Evolutionary conservation across 306 rosid genomes (phyloP), one percentile per base, ranked within the genome.

Genomic region (Oxytropis ochrocephala): DNA sequence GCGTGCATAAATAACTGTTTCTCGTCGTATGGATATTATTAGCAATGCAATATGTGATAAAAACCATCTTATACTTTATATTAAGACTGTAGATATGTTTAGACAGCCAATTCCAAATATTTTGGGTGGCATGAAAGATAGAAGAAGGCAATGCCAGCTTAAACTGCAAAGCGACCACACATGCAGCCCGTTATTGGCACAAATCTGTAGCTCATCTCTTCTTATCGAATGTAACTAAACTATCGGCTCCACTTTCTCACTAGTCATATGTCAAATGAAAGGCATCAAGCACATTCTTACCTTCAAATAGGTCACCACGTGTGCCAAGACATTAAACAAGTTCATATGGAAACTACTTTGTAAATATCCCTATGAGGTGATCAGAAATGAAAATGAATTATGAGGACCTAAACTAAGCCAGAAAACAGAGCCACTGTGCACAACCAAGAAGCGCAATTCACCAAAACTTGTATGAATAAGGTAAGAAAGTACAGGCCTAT

Each of bases 121-220:
- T 38, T 63, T 39, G 41, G 64, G 62, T 39, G 48, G 46, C 12
- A 38, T 14, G 12, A 49, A 48, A 47, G 48, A 57, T 13, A 13
- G 6, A 47, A 13, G 6, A 47, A 46, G 41, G 27, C 33, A 67
- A 52, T 27, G 32, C 38, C 55, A 47, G 69, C 50, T 19, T 18
- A 61, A 71, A 58, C 47, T 65, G 53, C 62, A 58, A 59, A 76
- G 42, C 75, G 27, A 54, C 5, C 18, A 32, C 13, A 35, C 65
- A 55, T 56, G 49, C 52, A 68, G 69, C 74, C 42, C 14, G 55
- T 36, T 53, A n/a, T n/a, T n/a, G n/a, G n/a, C n/a, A n/a, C n/a
- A n/a, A 46, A 33, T 33, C 6, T 33, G 48, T n/a, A 39, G 21
- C 18, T 36, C 1, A 38, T 44, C 16, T 50, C 72, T 32, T 60